Evolutionary conservation across 2,329 filamentous ascomycete genomes (phyloP), one percentile per base, ranked within the genome.

Genomic region (Coleophoma cylindrospora): DNA sequence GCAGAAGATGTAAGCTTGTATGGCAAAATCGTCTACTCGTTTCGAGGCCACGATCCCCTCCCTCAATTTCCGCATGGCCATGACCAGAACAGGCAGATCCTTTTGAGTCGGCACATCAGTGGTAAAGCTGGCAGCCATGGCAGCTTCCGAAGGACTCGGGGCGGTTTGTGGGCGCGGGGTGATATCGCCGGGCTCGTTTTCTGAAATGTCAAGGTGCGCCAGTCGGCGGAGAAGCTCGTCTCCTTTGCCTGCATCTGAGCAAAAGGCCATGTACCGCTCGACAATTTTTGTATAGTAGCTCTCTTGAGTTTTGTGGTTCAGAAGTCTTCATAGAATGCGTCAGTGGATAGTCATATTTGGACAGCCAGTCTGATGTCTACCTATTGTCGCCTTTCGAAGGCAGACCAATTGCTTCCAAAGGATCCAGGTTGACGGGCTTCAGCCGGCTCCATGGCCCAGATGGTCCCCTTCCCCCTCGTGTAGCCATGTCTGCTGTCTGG

Each of bases 1-100:
- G 61, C 89, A 90, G 74, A 97, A 97, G 54, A 95, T 83, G 69
- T 97, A 96, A 14, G 85, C 89, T 59, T 91, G 84, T n/a, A 87
- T 83, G 1, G 92, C 85, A 68, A 99, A 99, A 47, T 81, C 75
- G 64, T 96, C 88, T 34, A 77, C 74, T 17, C 91, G 83, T 48
- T 83, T 81, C 9, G 87, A 84, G 12, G 89, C 89, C 3, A 95
- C 81, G 44, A 97, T 85, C 21, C 86, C 91, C 72, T 99, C 94
- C 50, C 94, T 84, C 33, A 99, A 80, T 67, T 96, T 97, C 54
- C 94, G 85, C 64, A 97, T 84, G 3, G 92, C 89, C 61, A 88
- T 80, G 48, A 96, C 76, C 47, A 97, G 83, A 17, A 80, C 81
- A 2, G 85, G 79, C 32, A 96, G 77, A 56, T 87, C 83, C 57